A percentile compares a stretch with the other conserved stretches of the same genome.
These are phyloP conservation scores for Chaetomiaceae sp. DNA, from an alignment of 2,329 filamentous ascomycete genomes.

Conservation along the genomic window DNA sequence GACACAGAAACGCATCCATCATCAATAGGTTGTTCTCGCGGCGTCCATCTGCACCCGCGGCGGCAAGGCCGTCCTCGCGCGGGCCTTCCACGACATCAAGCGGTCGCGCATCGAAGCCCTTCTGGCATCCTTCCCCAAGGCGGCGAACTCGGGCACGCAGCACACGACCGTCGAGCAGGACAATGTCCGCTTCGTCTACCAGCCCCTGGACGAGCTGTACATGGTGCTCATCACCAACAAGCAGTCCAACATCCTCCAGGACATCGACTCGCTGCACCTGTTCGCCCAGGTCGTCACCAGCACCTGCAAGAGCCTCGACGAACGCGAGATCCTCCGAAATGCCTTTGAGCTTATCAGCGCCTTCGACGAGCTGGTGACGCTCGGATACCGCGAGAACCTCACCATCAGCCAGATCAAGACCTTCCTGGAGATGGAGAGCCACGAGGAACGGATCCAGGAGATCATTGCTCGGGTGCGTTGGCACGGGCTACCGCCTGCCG, in stretches of 20 bases:
- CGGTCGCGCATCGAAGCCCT: conserved; percentile 94
- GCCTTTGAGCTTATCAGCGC: conserved; percentile 94
- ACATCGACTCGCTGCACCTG: conserved; percentile 96
- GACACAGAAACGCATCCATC: conserved; percentile 16
- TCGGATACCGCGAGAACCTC: conserved; percentile 94
- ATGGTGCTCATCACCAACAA: conserved; percentile 99
- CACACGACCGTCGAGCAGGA: conserved; percentile 99
- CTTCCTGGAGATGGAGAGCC: conserved; percentile 98
- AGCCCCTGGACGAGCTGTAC: conserved; percentile 97
- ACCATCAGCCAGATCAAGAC: conserved; percentile 98
- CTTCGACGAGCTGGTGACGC: conserved; percentile 93
- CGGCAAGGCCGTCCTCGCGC: conserved; percentile 95
- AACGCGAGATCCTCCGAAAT: conserved; percentile 91
- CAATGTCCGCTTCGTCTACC: conserved; percentile 99
- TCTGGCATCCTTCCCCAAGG: conserved; percentile 94
- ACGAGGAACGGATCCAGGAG: conserved; percentile 98
- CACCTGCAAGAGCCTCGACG: conserved; percentile 93
- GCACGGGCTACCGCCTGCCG: too few relatives aligned
- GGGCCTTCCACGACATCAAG: conserved; percentile 97
- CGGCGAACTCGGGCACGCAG: conserved; percentile 91
- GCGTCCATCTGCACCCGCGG: conserved; percentile 98
- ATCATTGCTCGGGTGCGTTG: conserved; percentile 78
- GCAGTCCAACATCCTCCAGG: conserved; percentile 98
- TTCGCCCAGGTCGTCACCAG: conserved; percentile 97
- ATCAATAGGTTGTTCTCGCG: conserved; percentile 82